phyloP scores from a whole-genome alignment of 176 grass and related monocot species.

The Stipa capillata region DNA sequence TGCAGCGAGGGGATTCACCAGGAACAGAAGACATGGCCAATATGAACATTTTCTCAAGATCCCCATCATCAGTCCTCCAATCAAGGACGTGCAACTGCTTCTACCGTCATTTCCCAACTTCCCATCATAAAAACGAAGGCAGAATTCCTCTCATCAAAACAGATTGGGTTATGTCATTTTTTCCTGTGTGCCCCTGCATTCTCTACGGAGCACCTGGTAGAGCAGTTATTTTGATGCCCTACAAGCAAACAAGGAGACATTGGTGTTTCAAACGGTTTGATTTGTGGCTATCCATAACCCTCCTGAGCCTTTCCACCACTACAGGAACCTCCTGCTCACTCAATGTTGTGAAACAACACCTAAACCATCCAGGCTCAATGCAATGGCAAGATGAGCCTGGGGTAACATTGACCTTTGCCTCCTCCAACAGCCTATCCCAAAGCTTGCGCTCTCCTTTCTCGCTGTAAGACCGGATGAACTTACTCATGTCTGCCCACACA shows the following conservation, averaged over 20 bases:
- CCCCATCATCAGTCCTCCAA: not conserved
- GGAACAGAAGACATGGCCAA: not conserved
- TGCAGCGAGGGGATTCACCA: not conserved
- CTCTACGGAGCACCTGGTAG: not conserved
- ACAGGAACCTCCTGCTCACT: constrained; percentile 74
- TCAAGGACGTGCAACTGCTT: not conserved
- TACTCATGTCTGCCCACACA: constrained; percentile 95
- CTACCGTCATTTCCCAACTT: not conserved
- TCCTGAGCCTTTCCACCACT: constrained; percentile 70
- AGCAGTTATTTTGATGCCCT: constrained; percentile 7
- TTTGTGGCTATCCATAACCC: constrained; percentile 40
- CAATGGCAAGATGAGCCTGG: constrained; percentile 94
- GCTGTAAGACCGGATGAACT: constrained; percentile 68
- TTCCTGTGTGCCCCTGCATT: not conserved
- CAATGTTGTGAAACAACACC: constrained; percentile 76
- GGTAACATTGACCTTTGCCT: constrained; percentile 77
- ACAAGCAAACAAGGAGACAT: not conserved
- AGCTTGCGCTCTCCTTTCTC: constrained; percentile 85
- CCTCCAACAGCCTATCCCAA: constrained; percentile 72
- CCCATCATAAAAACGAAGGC: not conserved
- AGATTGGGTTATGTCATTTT: not conserved
- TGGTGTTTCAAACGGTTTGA: not conserved
- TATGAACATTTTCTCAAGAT: not conserved
- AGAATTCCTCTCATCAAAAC: not conserved
- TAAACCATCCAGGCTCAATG: constrained; percentile 97